These are phyloP conservation scores for Colletotrichum cordylinicola DNA, from an alignment of 2,329 filamentous ascomycete genomes.

Conservation along the genomic window DNA sequence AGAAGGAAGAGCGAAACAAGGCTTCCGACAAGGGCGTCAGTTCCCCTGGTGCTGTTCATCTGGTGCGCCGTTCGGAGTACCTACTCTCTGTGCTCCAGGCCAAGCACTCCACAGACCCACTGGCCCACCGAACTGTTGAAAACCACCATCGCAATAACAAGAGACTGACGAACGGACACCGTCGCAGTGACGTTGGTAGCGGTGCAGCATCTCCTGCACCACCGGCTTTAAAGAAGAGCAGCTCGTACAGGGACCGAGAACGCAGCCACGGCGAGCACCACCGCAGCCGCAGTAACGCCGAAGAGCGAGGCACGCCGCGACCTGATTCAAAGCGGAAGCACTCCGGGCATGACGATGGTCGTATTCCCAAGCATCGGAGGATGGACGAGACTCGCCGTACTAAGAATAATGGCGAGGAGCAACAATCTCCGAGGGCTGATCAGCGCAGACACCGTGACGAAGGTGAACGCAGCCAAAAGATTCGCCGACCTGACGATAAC, in stretches of 20 bases:
- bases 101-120: conserved; percentile 78
- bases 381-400: conserved; percentile 44
- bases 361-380: conserved; percentile 48
- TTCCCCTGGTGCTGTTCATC: conserved; percentile 94
- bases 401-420: conserved; percentile 41
- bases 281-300: conserved; percentile 55
- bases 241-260: conserved; percentile 53
- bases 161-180: conserved; percentile 69
- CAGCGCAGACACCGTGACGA: conserved; percentile 34
- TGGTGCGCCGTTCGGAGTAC: conserved; percentile 94
- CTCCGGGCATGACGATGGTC: conserved; percentile 50
- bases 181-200: conserved; percentile 63
- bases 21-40: conserved; percentile 81
- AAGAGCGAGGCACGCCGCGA: conserved; percentile 56
- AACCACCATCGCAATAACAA: conserved; percentile 97
- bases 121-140: conserved; percentile 80
- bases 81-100: conserved; percentile 91
- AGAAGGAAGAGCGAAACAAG: conserved; percentile 90
- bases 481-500: conserved; percentile 40
- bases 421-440: conserved; percentile 35
- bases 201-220: conserved; percentile 77
- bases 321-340: conserved; percentile 68
- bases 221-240: conserved; percentile 50
- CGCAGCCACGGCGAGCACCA: conserved; percentile 53
- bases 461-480: conserved; percentile 31